Percentiles rank a stretch among this genome's conserved stretches.
phyloP scores from a whole-genome alignment of 208 protist genomes.

The Leishmania lainsoni region DNA sequence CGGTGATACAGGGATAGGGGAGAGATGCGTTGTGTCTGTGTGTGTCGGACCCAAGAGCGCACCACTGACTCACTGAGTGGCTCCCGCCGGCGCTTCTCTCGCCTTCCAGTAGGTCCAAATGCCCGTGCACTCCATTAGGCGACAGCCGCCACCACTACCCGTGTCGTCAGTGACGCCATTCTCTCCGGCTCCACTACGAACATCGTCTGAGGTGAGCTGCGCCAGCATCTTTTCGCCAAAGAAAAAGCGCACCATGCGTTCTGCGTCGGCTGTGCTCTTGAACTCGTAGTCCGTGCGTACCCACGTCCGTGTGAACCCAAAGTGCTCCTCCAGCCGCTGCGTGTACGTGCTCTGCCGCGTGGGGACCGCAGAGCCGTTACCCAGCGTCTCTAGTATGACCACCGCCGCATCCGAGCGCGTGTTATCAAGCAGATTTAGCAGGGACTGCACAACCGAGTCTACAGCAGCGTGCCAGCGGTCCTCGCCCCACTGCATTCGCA shows the following conservation, averaged over 20 bases:
- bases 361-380: conserved; percentile 54
- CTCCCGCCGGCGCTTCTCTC: conserved; percentile 1
- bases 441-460: conserved; percentile 43
- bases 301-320: conserved; percentile 67
- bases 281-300: conserved; percentile 87
- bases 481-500: conserved; percentile 75
- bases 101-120: conserved; percentile 77
- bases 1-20: neutral
- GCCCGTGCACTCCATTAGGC: conserved; percentile 80
- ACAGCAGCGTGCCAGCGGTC: conserved; percentile 67
- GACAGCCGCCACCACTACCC: neutral
- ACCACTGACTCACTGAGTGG: neutral
- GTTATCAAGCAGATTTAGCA: conserved; percentile 47
- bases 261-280: conserved; percentile 45
- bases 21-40: neutral
- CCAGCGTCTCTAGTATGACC: conserved; percentile 82
- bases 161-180: neutral
- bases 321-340: conserved; percentile 54
- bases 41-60: neutral
- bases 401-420: conserved; percentile 45
- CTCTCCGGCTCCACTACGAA: neutral
- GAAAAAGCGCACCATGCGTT: conserved; percentile 76
- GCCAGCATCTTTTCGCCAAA: conserved; percentile 54
- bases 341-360: conserved; percentile 71
- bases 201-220: conserved; percentile 18